Percentiles rank a stretch among this genome's conserved stretches.
These are phyloP conservation scores for Hortaea werneckii DNA, from an alignment of 2,329 filamentous ascomycete genomes.

Conservation along the genomic window DNA sequence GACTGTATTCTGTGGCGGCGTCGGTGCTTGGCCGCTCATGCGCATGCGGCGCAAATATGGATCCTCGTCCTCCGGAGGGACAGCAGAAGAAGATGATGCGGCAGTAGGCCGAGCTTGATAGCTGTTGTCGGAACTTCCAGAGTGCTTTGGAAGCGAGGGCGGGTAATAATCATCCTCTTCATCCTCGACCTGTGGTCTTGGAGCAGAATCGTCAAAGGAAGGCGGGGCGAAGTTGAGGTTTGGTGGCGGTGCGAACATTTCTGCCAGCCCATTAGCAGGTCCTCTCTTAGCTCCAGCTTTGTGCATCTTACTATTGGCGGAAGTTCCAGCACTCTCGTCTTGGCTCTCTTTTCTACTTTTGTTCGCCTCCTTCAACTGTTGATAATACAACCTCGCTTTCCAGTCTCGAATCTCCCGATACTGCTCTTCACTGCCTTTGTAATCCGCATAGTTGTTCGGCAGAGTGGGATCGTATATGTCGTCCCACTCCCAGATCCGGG, in stretches of 20 bases:
- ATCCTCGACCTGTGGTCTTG: slow-evolving; percentile 26
- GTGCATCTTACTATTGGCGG: neutral
- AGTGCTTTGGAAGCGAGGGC: slow-evolving; percentile 13
- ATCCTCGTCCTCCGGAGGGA: slow-evolving; percentile 48
- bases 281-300: neutral
- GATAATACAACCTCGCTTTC: slow-evolving; percentile 71
- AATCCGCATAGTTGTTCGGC: slow-evolving; percentile 77
- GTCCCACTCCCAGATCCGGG: slow-evolving; percentile 58
- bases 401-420: slow-evolving; percentile 71
- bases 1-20: slow-evolving; percentile 17
- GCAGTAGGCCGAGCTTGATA: slow-evolving; percentile 37
- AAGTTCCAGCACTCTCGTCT: neutral
- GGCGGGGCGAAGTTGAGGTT: slow-evolving; percentile 13
- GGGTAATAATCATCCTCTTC: slow-evolving; percentile 10
- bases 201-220: slow-evolving; percentile 35
- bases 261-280: slow-evolving; percentile 12
- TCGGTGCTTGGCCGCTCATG: slow-evolving; percentile 31
- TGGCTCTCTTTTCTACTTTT: neutral
- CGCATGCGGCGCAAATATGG: slow-evolving; percentile 55
- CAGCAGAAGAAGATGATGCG: slow-evolving; percentile 32
- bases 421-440: slow-evolving; percentile 73
- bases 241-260: slow-evolving; percentile 16
- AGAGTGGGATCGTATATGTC: slow-evolving; percentile 78
- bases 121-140: slow-evolving; percentile 41
- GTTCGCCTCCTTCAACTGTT: slow-evolving; percentile 42